Percentiles rank a stretch among this genome's conserved stretches.
Evolutionary conservation across 2,329 filamentous ascomycete genomes (phyloP).

Genomic region (Diplodia seriata): DNA sequence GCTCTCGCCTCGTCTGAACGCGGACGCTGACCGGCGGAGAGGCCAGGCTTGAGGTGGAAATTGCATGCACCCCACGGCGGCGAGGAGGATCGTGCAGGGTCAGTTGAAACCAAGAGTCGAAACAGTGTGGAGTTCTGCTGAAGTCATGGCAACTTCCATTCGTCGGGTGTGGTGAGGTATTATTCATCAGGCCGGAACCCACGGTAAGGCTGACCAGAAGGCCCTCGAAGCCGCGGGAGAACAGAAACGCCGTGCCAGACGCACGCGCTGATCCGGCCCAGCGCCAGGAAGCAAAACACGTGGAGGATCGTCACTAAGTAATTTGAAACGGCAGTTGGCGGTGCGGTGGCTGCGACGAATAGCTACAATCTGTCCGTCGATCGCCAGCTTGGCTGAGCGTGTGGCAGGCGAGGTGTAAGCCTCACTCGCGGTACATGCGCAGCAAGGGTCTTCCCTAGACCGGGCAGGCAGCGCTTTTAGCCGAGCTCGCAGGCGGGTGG

Average conservation of each 20-base stretch:
- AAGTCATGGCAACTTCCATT: neutral
- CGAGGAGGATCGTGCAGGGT: neutral
- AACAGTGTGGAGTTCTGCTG: conserved; percentile 9
- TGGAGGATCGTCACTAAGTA: neutral
- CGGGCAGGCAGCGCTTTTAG: neutral
- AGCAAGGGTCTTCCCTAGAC: neutral
- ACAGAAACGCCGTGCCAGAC: conserved; percentile 1
- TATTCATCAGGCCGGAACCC: neutral
- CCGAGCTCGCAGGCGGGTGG: neutral
- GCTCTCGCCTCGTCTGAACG: conserved; percentile 1
- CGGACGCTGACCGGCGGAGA: conserved; percentile 10
- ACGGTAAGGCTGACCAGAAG: conserved; percentile 8
- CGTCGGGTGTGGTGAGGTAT: neutral
- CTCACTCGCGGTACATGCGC: neutral
- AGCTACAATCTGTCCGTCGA: neutral
- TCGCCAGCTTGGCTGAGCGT: conserved; percentile 7
- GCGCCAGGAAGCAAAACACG: conserved; percentile 1
- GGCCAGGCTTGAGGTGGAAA: conserved; percentile 6
- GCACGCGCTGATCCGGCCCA: conserved; percentile 4
- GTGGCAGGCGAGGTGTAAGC: conserved; percentile 8
- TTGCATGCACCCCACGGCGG: conserved; percentile 8
- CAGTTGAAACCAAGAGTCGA: conserved; percentile 1
- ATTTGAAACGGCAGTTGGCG: conserved; percentile 6
- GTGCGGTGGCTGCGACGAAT: neutral
- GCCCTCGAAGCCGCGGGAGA: neutral